These are phyloP conservation scores for Phellopilus nigrolimitatus DNA, from an alignment of 1,284 basidiomycete species.

Conservation along the genomic window DNA sequence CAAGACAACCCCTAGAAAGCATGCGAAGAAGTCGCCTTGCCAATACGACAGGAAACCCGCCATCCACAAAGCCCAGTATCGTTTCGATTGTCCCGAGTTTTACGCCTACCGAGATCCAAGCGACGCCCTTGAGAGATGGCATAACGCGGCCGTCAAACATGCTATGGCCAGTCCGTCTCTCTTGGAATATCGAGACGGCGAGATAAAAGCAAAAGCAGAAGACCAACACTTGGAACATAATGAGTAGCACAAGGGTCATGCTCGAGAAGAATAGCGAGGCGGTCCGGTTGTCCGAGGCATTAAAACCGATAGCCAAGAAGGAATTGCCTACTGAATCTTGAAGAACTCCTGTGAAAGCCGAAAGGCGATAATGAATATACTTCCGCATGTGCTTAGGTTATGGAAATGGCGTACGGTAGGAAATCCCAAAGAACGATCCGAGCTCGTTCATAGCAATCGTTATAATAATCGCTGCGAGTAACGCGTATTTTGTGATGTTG, in stretches of 20 bases:
- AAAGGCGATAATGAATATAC: too few relatives aligned
- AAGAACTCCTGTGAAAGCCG: conserved; percentile 12
- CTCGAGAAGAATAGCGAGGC: conserved; percentile 55
- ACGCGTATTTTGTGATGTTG: conserved; percentile 38
- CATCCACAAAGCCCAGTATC: conserved; percentile 54
- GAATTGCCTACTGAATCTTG: conserved; percentile 11
- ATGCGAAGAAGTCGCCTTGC: conserved; percentile 55
- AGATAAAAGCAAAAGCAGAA: conserved; percentile 57
- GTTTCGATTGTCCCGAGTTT: conserved; percentile 61
- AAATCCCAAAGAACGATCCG: conserved; percentile 59
- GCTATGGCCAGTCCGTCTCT: conserved; percentile 45
- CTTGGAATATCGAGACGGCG: conserved; percentile 45
- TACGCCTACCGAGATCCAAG: conserved; percentile 56
- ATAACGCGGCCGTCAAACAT: conserved; percentile 29
- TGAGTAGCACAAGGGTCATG: conserved; percentile 53
- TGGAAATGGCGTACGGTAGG: conserved; percentile 41
- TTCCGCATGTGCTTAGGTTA: too few relatives aligned
- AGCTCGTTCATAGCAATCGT: conserved; percentile 53
- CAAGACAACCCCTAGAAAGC: conserved; percentile 46
- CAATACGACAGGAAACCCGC: conserved; percentile 47
- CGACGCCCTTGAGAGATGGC: conserved; percentile 53
- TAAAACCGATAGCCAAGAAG: conserved; percentile 41
- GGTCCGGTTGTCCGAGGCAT: conserved; percentile 31
- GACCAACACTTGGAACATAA: conserved; percentile 49
- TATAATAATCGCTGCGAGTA: conserved; percentile 51